phyloP scores from a whole-genome alignment of 1,284 basidiomycete species.

The Trichosporon sp. region DNA sequence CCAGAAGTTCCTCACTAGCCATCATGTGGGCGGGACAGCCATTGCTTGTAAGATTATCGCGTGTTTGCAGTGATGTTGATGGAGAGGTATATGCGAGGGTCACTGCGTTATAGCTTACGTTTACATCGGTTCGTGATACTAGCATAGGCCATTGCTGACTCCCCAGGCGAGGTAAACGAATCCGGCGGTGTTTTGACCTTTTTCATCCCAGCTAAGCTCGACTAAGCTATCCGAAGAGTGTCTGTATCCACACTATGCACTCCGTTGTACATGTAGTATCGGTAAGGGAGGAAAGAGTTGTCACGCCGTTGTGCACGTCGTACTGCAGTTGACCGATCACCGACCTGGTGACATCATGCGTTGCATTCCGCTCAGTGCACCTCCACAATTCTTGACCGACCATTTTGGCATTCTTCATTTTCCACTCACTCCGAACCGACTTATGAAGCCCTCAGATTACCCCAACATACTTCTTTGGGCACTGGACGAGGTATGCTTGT shows the following conservation, averaged over 20 bases:
- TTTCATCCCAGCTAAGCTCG: constrained; percentile 67
- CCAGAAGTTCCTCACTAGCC: constrained; percentile 78
- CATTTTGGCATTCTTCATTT: too few species aligned
- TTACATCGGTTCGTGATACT: constrained; percentile 65
- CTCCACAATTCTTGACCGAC: too few species aligned
- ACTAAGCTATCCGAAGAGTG: not conserved
- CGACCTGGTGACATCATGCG: too few species aligned
- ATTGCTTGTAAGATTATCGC: constrained; percentile 69
- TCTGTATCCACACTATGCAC: not conserved
- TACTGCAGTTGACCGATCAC: too few species aligned
- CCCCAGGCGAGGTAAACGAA: constrained; percentile 68
- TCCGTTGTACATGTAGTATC: too few species aligned
- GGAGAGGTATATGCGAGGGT: constrained; percentile 72
- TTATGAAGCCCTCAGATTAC: constrained; percentile 43
- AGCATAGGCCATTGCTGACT: not conserved
- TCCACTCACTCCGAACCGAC: not conserved
- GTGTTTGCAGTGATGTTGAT: constrained; percentile 15
- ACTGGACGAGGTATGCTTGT: constrained; percentile 44
- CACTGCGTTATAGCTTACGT: constrained; percentile 87
- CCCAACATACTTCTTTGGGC: constrained; percentile 46
- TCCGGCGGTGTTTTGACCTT: constrained; percentile 84
- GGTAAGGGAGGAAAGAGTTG: too few species aligned
- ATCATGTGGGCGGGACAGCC: constrained; percentile 80
- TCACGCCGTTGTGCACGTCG: too few species aligned
- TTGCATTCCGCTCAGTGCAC: too few species aligned